Base-by-base conservation (phyloP, 345 rosid species). In the Moringa oleifera region DNA sequence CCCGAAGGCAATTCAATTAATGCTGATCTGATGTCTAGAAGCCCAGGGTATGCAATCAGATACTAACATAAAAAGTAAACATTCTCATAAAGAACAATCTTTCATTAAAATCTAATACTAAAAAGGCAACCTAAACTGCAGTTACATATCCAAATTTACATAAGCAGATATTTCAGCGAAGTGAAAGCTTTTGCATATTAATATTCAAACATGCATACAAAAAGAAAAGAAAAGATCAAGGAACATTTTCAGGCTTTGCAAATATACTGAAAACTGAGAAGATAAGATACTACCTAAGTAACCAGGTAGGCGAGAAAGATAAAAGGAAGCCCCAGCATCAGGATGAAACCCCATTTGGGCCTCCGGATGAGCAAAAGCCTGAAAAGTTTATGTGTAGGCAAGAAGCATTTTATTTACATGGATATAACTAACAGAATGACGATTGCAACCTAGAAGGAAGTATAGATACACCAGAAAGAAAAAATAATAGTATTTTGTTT, bases 231-330 rank as follows among this genome's bases (percentile, higher is more conserved):
- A 25, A 36, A 33, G 28, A 46, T 28, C 47, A 28, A 49, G 31
- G 62, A 59, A 47, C 54, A 28, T 55, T 21, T 12, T 23, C 19
- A 49, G 11, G 45, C 56, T 59, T 64, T 18, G 17, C 19, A 36
- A 59, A 41, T 23, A 68, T 19, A 46, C 54, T 50, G 19, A 51
- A 73, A 59, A 45, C 23, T 36, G 45, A 25, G 51, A 20, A 50
- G 55, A 57, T 25, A n/a, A 15, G 17, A 18, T 13, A 25, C 58
- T 75, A 88, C 97, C 90, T 71, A 88, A 74, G 76, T 84, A 85
- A 71, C 95, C 95, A 72, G 97, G 95, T 19, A 94, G 85, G 58
- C 77, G 81, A 68, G 99, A 83, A 68, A 90, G 95, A 75, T 94
- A 84, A 68, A 80, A 87, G 15, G 99, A 83, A 66, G 97, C 96